These are phyloP conservation scores for Rubus idaeus DNA, from an alignment of 306 rosid genomes.

Conservation along the genomic window DNA sequence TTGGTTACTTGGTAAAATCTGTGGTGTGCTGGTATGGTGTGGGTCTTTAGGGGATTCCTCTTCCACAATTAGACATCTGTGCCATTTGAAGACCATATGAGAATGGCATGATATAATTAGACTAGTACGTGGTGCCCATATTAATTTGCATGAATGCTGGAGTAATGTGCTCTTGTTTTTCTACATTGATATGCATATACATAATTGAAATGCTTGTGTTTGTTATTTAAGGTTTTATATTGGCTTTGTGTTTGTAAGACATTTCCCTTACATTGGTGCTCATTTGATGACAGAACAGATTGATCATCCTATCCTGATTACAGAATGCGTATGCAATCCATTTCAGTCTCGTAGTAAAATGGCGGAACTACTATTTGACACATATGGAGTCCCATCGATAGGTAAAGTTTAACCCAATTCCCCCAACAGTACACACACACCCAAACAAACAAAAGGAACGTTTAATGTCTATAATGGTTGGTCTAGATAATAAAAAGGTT, in stretches of 20 bases:
- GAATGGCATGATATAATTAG: not conserved
- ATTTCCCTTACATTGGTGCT: slow-evolving; percentile 32
- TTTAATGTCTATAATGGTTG: slow-evolving; percentile 1
- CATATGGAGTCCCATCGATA: slow-evolving; percentile 93
- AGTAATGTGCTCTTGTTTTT: not conserved
- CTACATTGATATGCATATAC: not conserved
- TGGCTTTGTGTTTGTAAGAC: not conserved
- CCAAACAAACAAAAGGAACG: not conserved
- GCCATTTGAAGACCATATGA: not conserved
- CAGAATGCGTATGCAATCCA: slow-evolving; percentile 94
- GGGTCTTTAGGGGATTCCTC: slow-evolving; percentile 23
- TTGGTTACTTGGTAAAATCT: slow-evolving; percentile 12
- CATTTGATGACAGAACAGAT: slow-evolving; percentile 85
- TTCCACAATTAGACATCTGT: not conserved
- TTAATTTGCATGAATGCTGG: not conserved
- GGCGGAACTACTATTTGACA: slow-evolving; percentile 97
- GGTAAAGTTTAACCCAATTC: slow-evolving; percentile 37
- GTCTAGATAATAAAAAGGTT: not conserved
- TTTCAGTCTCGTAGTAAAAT: slow-evolving; percentile 93
- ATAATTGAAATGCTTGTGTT: not conserved
- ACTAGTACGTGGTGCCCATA: not conserved
- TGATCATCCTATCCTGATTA: slow-evolving; percentile 90
- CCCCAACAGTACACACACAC: too few species aligned
- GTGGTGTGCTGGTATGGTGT: not conserved
- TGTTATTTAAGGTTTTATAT: not conserved